A percentile compares a stretch with the other conserved stretches of the same genome.
Conservation (phyloP, 768 basidiomycete genomes). For the Cystobasidium ongulense region DNA sequence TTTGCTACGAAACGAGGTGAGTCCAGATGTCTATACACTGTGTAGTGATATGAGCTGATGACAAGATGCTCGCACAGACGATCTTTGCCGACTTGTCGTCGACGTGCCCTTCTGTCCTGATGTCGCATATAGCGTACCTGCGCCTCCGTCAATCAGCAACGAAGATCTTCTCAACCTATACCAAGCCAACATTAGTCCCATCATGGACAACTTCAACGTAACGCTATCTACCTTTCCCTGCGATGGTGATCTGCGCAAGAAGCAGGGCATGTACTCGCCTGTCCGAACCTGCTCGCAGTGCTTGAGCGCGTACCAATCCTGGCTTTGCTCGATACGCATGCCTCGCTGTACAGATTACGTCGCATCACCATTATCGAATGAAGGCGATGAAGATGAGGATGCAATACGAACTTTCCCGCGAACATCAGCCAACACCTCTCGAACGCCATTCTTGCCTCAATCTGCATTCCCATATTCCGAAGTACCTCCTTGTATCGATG, state of each 20-base stretch:
- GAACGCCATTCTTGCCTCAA: conserved; percentile 35
- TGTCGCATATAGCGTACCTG: conserved; percentile 51
- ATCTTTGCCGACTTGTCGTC: conserved; percentile 48
- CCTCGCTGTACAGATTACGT: conserved; percentile 61
- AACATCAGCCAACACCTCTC: conserved; percentile 32
- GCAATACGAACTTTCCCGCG: not conserved
- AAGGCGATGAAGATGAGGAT: not conserved
- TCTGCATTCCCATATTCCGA: conserved; percentile 51
- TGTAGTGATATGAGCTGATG: not conserved
- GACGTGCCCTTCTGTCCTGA: conserved; percentile 19
- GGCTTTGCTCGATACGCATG: conserved; percentile 67
- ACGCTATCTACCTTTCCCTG: conserved; percentile 67
- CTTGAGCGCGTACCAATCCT: conserved; percentile 61
- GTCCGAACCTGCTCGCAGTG: conserved; percentile 70
- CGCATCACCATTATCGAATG: not conserved
- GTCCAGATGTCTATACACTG: conserved; percentile 35
- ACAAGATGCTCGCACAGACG: conserved; percentile 47
- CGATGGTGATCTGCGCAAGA: conserved; percentile 45
- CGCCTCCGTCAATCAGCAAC: conserved; percentile 69
- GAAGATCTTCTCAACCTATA: conserved; percentile 54
- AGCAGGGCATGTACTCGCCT: conserved; percentile 66
- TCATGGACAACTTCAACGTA: conserved; percentile 65
- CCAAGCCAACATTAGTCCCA: conserved; percentile 40
- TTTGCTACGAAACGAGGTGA: conserved; percentile 67
- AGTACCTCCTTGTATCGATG: conserved; percentile 70